phyloP scores from a whole-genome alignment of 352 stramenopile genomes.

The Globisporangium camurandrum region DNA sequence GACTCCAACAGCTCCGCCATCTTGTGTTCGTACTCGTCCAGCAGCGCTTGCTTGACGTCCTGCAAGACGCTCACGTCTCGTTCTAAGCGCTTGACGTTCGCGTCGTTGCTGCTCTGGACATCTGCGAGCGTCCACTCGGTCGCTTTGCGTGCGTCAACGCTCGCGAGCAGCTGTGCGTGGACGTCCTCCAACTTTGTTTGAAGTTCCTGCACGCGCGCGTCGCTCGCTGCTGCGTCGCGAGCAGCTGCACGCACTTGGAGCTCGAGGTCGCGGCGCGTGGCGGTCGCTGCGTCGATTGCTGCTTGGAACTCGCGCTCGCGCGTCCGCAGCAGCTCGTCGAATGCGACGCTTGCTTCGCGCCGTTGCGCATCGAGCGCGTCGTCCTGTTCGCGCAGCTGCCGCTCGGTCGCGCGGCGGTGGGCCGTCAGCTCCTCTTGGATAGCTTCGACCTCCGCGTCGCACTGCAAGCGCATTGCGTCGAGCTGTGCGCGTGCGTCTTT shows the following conservation, averaged over 20 bases:
- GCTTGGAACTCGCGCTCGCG: constrained; percentile 54
- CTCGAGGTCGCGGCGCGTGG: constrained; percentile 46
- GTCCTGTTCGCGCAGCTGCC: constrained; percentile 60
- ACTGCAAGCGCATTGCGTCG: constrained; percentile 63
- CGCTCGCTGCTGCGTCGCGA: constrained; percentile 33
- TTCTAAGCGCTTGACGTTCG: constrained; percentile 61
- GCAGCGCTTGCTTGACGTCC: constrained; percentile 63
- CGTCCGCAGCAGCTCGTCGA: constrained; percentile 71
- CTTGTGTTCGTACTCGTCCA: constrained; percentile 83
- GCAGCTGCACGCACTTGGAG: constrained; percentile 39
- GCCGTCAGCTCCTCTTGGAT: constrained; percentile 47
- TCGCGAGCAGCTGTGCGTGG: constrained; percentile 42
- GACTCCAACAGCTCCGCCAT: constrained; percentile 79
- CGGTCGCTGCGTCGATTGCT: constrained; percentile 30
- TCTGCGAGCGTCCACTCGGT: constrained; percentile 70
- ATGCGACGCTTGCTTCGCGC: constrained; percentile 60
- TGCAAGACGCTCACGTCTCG: constrained; percentile 41
- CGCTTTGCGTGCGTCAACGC: constrained; percentile 58
- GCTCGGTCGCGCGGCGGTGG: constrained; percentile 35
- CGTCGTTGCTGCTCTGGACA: constrained; percentile 40
- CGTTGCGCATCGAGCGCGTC: constrained; percentile 72
- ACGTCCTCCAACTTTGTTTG: constrained; percentile 67
- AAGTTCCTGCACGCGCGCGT: constrained; percentile 39
- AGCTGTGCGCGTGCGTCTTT: constrained; percentile 66
- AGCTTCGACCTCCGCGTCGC: constrained; percentile 63